Conservation (phyloP, 305 asterid genomes). For the Fraxinus nigra region DNA sequence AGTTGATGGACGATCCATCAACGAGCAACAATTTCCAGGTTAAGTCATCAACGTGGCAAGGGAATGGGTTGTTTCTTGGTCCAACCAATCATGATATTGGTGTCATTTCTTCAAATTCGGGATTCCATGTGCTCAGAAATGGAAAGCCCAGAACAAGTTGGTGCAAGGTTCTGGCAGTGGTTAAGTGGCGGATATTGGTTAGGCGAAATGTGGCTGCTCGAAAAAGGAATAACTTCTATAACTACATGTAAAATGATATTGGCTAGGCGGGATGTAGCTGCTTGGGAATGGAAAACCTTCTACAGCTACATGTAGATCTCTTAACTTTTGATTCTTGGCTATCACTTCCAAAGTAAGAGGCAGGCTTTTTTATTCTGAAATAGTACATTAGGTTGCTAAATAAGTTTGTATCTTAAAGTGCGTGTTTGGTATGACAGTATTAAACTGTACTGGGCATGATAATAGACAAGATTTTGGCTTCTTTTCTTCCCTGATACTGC, state of each 20-base stretch:
- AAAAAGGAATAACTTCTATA: constrained; percentile 33
- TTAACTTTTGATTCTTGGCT: not conserved
- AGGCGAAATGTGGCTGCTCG: constrained; percentile 57
- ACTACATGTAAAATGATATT: constrained; percentile 21
- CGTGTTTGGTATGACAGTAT: not conserved
- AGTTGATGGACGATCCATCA: constrained; percentile 32
- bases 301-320: not conserved
- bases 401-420: not conserved
- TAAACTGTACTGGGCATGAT: not conserved
- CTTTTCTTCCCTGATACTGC: not conserved
- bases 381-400: not conserved
- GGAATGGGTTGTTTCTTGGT: constrained; percentile 37
- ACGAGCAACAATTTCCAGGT: constrained; percentile 41
- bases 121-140: constrained; percentile 33
- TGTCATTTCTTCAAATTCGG: constrained; percentile 41
- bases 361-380: not conserved
- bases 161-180: constrained; percentile 77
- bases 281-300: not conserved
- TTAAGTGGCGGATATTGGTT: constrained; percentile 62
- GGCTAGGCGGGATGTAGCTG: not conserved
- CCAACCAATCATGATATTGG: constrained; percentile 37
- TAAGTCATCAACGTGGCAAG: constrained; percentile 44
- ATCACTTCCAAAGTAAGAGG: not conserved
- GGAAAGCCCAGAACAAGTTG: constrained; percentile 58
- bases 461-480: not conserved